Evolutionary conservation across 768 basidiomycete genomes (phyloP), one percentile per base, ranked within the genome.

Genomic region (Xerocomellus chrysenteron): DNA sequence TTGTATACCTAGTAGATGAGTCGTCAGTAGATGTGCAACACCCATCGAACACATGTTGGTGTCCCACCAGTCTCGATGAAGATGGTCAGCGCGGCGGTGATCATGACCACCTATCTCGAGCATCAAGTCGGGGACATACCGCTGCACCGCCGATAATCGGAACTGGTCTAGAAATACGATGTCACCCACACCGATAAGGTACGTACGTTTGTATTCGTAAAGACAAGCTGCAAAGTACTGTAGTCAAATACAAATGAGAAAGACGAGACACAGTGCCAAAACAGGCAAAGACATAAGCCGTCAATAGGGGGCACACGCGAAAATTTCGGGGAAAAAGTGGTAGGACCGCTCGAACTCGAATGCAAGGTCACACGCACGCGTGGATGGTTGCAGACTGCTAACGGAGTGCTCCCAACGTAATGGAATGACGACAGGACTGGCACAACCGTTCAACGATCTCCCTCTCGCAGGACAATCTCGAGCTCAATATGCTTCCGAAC

Each of bases 141-240:
- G 72, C 58, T 81, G 77, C 21, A 82, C 82, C 3, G 82, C 77
- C 4, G 77, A 76, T 52, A 73, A 78, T 50, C 70, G 73, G 65
- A 83, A 82, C 64, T 83, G 80, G 41, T 73, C 82, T 82, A 53
- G 53, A 51, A 35, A 17, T 33, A 55, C 30, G 8, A 32, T 33
- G 42, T 54, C 41, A 47, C 5, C 2, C 13, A 35, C 28, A 2
- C 21, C 5, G 17, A 37, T 2, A 33, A 42, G 5, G 12, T 17
- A 59, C 52, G 46, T 26, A 77, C 81, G 68, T 65, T 77, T 74
- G 57, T 82, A 83, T 32, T 72, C 73, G 46, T 70, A 69, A 49
- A 82, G 66, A 59, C 80, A 78, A 11, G 74, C 71, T 8, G 82
- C 72, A 77, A 82, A 79, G 53, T 82, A 82, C 80, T 81, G 54